Evolutionary conservation across 1,139 yeast genomes (phyloP), one percentile per base, ranked within the genome.

Genomic region (Magnusiomyces clavatus): DNA sequence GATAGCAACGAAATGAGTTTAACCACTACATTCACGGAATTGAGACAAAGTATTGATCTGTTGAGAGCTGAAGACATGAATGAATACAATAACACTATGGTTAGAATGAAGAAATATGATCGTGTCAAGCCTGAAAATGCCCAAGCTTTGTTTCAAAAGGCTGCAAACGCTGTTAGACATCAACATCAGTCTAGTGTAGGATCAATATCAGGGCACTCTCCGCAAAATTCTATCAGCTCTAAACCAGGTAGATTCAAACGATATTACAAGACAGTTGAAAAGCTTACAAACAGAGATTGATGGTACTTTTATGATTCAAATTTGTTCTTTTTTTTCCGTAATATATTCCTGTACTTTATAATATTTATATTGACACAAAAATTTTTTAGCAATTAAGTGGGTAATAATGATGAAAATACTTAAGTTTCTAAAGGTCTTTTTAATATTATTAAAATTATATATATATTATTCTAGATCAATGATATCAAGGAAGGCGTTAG

Each of bases 91-190:
- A 81, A 81, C 57, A 77, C 77, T 20, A 70, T 74, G 31, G 65
- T 73, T 11, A 73, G 88, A 57, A 72, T 77, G 76, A 76, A 81
- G 58, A 78, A 78, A 54, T 84, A 77, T 61, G 80, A 81, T 54
- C 76, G 84, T 46, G 73, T 84, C 46, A 77, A 76, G 55, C 80
- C 82, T 0, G 85, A 80, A 48, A 77, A 76, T 52, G 88, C 86
- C 2, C 66, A 73, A 47, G 60, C 64, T 16, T 65, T 82, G 53
- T 66, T 82, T 24, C 71, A 71, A 31, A 82, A 81, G 50, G 56
- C 63, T 37, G 54, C 57, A 13, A 49, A 54, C 34, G 61, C 62
- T 3, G 55, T 57, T 11, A 49, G 43, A 14, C 51, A 47, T 3
- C 46, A 49, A n/a, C 56, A 53, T 6, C 46, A 24, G 10, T 20